Evolutionary conservation across 768 basidiomycete species (phyloP), one percentile per base, ranked within the genome.

Genomic region (Termitomyces sp.): DNA sequence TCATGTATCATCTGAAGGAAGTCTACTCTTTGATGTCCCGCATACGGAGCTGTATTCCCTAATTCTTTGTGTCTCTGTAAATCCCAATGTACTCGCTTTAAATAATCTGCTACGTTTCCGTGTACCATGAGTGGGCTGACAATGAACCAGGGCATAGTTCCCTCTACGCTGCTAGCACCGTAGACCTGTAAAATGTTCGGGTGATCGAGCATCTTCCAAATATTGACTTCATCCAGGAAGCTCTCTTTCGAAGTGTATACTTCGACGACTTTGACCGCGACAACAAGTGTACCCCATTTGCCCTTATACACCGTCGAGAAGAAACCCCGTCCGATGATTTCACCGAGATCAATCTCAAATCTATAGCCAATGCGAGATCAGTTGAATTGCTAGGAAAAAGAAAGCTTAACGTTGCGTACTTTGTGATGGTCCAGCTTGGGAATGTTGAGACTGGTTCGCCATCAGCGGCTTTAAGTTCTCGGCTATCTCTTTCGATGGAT

Each of bases 291-390:
- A 34, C 81, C 77, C 90, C 91, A 94, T 11, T 72, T 78, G 0
- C 90, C 91, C 33, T 78, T 77, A 70, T 87, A 91, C 8, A 93
- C 89, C 55, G 86, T 81, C 11, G 87, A 88, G 74, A 91, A 90
- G 70, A 82, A 86, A 0, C 91, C 90, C 20, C 82, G 67, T 4
- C 89, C 87, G 58, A 93, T 84, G 65, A 84, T 82, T 59, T 78
- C 74, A 31, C 84, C 85, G 4, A 84, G 81, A 57, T 88, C 86
- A 44, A 93, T 81, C 72, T 94, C 92, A 63, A 86, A 89, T 58
- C 83, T 84, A 50, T 15, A 20, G 53, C 24, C 7, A 33, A 63
- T 53, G 62, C 55, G 36, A 47, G 33, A 50, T 63, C 37, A 45
- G 31, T 30, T 45, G 24, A 47, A 12, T 6, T 44, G 9, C n/a